A percentile compares a stretch with the other conserved stretches of the same genome.
Conservation (phyloP, 768 basidiomycete species). For the Leccinellum albellum region DNA sequence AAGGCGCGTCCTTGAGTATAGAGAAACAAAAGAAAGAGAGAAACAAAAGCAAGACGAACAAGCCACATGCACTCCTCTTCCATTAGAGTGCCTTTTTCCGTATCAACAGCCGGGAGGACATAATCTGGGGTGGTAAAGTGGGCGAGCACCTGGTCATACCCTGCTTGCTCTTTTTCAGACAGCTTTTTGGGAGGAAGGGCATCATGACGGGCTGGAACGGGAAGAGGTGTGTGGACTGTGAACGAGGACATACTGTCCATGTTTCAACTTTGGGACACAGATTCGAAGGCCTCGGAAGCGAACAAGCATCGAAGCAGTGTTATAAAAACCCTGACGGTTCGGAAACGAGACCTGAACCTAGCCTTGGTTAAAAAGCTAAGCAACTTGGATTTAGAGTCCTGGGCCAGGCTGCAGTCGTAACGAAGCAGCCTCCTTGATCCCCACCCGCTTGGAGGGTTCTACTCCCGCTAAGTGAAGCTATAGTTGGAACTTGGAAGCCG, state of each 20-base stretch:
- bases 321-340: too few relatives aligned
- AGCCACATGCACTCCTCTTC: constrained; percentile 81
- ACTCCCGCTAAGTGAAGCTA: too few relatives aligned
- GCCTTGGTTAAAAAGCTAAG: too few relatives aligned
- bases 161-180: constrained; percentile 42
- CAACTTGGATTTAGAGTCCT: too few relatives aligned
- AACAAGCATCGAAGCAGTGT: too few relatives aligned
- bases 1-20: neutral
- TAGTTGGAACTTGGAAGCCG: too few relatives aligned
- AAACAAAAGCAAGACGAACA: constrained; percentile 37
- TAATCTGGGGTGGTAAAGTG: constrained; percentile 56
- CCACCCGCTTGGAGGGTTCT: too few relatives aligned
- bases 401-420: too few relatives aligned
- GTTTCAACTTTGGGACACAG: neutral
- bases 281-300: neutral
- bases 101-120: constrained; percentile 41
- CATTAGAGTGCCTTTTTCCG: constrained; percentile 42
- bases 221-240: constrained; percentile 18
- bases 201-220: constrained; percentile 25
- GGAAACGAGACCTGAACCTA: neutral
- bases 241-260: constrained; percentile 6
- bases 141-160: constrained; percentile 50
- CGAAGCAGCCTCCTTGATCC: too few relatives aligned
- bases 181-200: constrained; percentile 36
- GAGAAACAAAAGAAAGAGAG: constrained; percentile 9